A percentile compares a stretch with the other conserved stretches of the same genome.
These are phyloP conservation scores for Hericium rajendrae DNA, from an alignment of 768 basidiomycete species.

Conservation along the genomic window DNA sequence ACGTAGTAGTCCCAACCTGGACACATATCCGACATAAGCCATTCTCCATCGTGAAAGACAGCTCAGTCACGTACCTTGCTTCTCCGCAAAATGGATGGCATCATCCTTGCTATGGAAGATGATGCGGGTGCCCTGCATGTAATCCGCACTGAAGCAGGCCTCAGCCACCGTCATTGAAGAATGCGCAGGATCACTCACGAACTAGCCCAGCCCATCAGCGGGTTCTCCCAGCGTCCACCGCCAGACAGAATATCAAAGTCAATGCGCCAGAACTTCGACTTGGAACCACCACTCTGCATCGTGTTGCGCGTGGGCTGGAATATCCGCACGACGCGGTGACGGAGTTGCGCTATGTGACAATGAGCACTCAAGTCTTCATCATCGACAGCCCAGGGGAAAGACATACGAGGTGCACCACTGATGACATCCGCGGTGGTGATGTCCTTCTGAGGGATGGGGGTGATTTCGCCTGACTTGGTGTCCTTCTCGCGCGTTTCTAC, in stretches of 20 bases:
- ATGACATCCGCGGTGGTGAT: constrained; percentile 72
- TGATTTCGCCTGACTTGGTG: constrained; percentile 27
- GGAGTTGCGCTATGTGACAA: constrained; percentile 56
- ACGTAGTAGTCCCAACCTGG: constrained; percentile 90
- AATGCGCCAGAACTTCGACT: constrained; percentile 84
- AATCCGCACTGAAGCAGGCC: constrained; percentile 63
- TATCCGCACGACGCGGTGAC: constrained; percentile 81
- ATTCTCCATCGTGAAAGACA: not conserved
- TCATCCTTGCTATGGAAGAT: constrained; percentile 82
- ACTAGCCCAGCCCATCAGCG: constrained; percentile 93
- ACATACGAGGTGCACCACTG: constrained; percentile 78
- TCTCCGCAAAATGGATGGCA: constrained; percentile 92
- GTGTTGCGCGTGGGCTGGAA: constrained; percentile 90
- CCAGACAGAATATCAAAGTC: constrained; percentile 92
- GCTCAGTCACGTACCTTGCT: constrained; percentile 58
- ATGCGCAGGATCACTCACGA: constrained; percentile 48
- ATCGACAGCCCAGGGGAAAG: not conserved
- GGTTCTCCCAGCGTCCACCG: constrained; percentile 94
- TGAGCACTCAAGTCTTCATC: not conserved
- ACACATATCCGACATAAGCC: constrained; percentile 8
- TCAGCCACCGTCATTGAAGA: not conserved
- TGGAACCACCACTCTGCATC: constrained; percentile 87
- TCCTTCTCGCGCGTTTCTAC: constrained; percentile 12
- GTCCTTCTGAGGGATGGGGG: constrained; percentile 39
- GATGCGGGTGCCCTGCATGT: constrained; percentile 85